Evolutionary conservation across 2,329 filamentous ascomycete genomes (phyloP), one percentile per base, ranked within the genome.

Genomic region (Fonsecaea monophora): DNA sequence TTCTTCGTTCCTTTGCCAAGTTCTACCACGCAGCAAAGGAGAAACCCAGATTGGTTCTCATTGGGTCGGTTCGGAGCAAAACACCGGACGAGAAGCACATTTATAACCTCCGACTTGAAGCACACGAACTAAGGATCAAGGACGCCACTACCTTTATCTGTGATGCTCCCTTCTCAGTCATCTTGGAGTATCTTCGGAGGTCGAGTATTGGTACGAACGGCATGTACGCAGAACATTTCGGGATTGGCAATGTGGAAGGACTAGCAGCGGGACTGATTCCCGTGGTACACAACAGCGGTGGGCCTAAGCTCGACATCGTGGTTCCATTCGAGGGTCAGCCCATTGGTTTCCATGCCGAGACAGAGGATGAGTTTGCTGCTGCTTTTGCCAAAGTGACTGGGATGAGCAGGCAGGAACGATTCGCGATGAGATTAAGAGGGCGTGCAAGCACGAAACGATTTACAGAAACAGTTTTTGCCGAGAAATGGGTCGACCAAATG

Each of bases 181-280:
- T 99, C 61, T 83, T 97, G 9, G 85, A 90, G 37, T 93, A 92
- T 87, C 83, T 98, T 68, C 82, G 87, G 61, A 88, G 83, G 69
- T 89, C 91, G 3, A 94, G 88, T 18, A 87, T 99, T 1, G 95
- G 95, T 58, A 93, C 96, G 35, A 99, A 99, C 74, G 92, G 91
- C 75, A 99, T 99, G 95, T 99, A 95, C 94, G 98, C 97, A 77
- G 95, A 99, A 81, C 95, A 99, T 78, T 99, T 99, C 77, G 95
- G 95, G 25, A 99, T 99, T 66, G 95, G 95, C 1, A 94, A 98
- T 15, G 95, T 99, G 48, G 95, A 99, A 82, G 99, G 98, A 76
- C 94, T 98, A 77, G 95, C 95, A 3, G 95, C 95, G 0, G 95
- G 95, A 0, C 82, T 99, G 65, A 93, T 99, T 65, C 89, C 90